phyloP scores from a whole-genome alignment of 2,329 filamentous ascomycete species.

The Reticulascus tulasneorum region DNA sequence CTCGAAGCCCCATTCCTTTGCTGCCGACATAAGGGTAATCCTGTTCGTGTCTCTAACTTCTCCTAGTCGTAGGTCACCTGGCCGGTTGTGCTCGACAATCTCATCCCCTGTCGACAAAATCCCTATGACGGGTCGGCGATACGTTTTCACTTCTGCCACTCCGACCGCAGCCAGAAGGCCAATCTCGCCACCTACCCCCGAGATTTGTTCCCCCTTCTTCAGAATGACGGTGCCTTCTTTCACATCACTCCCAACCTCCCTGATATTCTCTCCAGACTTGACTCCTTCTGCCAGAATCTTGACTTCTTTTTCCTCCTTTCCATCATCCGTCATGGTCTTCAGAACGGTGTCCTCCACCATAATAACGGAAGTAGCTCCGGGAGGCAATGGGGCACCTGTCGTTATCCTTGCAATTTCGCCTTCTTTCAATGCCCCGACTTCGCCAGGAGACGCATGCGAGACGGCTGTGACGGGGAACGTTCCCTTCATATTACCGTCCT shows the following conservation, averaged over 20 bases:
- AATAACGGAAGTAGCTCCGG: conserved; percentile 83
- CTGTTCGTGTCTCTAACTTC: conserved; percentile 94
- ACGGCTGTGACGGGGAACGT: conserved; percentile 82
- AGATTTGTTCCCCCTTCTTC: conserved; percentile 74
- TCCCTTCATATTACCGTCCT: conserved; percentile 64
- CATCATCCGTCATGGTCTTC: conserved; percentile 70
- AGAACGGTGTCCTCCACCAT: conserved; percentile 95
- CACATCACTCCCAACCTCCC: conserved; percentile 88
- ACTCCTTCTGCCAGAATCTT: conserved; percentile 79
- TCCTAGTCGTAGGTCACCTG: conserved; percentile 63
- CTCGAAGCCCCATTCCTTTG: conserved; percentile 69
- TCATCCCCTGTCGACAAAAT: conserved; percentile 94
- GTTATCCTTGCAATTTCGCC: conserved; percentile 88
- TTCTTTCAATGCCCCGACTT: conserved; percentile 58
- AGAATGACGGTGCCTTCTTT: conserved; percentile 66
- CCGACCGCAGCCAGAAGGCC: conserved; percentile 86
- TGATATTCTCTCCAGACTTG: conserved; percentile 77
- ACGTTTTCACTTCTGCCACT: conserved; percentile 65
- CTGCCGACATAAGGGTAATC: conserved; percentile 77
- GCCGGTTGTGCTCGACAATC: conserved; percentile 70
- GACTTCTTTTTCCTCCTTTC: conserved; percentile 78
- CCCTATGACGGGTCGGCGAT: conserved; percentile 73
- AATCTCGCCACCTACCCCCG: conserved; percentile 83
- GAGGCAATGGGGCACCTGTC: conserved; percentile 86
- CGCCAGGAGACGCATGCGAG: conserved; percentile 76